A percentile compares a stretch with the other conserved stretches of the same genome.
These are phyloP conservation scores for Monilinia fructigena DNA, from an alignment of 2,329 filamentous ascomycete species.

Conservation along the genomic window DNA sequence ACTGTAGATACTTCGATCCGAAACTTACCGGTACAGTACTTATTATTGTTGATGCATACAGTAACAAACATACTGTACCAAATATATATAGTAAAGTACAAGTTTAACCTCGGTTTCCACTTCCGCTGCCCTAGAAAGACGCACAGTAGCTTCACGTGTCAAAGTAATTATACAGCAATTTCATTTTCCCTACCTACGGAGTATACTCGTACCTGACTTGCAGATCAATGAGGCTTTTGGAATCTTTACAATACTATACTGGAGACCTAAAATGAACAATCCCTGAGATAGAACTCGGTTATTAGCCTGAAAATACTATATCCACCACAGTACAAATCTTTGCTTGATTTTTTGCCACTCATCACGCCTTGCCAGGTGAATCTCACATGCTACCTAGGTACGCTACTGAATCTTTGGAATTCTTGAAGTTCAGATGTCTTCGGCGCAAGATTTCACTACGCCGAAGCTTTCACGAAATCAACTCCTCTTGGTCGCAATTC, in stretches of 20 bases:
- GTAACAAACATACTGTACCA: too few species aligned
- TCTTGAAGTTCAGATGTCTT: not conserved
- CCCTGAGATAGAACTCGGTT: conserved; percentile 7
- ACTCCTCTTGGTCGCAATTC: not conserved
- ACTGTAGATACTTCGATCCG: too few species aligned
- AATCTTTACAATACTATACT: not conserved
- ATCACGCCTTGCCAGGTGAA: conserved; percentile 2
- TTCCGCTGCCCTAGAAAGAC: too few species aligned
- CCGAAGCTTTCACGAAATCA: not conserved
- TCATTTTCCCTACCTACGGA: too few species aligned
- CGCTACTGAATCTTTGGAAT: not conserved
- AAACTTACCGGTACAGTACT: too few species aligned
- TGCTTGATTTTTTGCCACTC: conserved; percentile 6
- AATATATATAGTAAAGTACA: too few species aligned
- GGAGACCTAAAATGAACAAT: not conserved
- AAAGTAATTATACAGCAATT: too few species aligned
- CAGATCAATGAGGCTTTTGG: not conserved
- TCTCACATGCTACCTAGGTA: not conserved
- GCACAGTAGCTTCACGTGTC: too few species aligned
- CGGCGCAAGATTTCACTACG: not conserved
- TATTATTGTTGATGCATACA: too few species aligned
- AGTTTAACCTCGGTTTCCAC: too few species aligned
- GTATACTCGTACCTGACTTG: not conserved
- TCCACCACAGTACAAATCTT: not conserved
- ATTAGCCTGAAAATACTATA: not conserved